A percentile compares a stretch with the other conserved stretches of the same genome.
phyloP scores from a whole-genome alignment of 176 grass and related monocot species.

The Bromus sterilis region DNA sequence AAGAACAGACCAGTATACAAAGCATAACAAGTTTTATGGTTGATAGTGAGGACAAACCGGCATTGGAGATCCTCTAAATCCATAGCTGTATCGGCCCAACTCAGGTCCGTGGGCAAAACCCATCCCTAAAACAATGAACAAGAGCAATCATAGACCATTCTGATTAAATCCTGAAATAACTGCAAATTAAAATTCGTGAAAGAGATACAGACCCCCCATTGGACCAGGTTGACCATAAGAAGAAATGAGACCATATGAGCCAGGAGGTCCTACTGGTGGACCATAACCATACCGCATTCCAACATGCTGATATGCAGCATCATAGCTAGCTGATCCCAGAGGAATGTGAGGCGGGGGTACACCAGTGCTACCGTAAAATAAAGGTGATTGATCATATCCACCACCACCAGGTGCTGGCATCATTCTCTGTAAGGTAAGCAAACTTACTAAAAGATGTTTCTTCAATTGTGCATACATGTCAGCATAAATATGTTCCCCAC shows the following conservation, averaged over 20 bases:
- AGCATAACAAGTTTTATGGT: neutral
- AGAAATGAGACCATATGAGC: constrained; percentile 71
- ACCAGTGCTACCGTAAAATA: constrained; percentile 54
- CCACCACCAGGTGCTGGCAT: constrained; percentile 40
- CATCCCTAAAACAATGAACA: constrained; percentile 40
- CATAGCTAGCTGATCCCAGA: constrained; percentile 58
- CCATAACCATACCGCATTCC: constrained; percentile 74
- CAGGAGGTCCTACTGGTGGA: constrained; percentile 50
- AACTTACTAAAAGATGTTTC: neutral
- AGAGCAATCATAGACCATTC: constrained; percentile 17
- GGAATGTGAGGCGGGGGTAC: constrained; percentile 55
- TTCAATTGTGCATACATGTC: neutral
- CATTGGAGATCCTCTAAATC: constrained; percentile 85
- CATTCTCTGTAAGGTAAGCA: constrained; percentile 52
- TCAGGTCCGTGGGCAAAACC: constrained; percentile 66
- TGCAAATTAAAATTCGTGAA: constrained; percentile 6
- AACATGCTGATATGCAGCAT: constrained; percentile 53
- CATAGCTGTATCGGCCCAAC: constrained; percentile 70
- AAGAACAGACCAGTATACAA: neutral
- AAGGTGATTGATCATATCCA: constrained; percentile 57
- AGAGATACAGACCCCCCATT: constrained; percentile 57
- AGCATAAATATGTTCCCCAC: neutral
- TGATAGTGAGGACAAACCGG: constrained; percentile 44
- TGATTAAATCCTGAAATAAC: neutral
- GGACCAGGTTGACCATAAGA: constrained; percentile 73